Evolutionary conservation across 2,329 filamentous ascomycete species (phyloP).

Genomic region (Pyrenophora graminea): DNA sequence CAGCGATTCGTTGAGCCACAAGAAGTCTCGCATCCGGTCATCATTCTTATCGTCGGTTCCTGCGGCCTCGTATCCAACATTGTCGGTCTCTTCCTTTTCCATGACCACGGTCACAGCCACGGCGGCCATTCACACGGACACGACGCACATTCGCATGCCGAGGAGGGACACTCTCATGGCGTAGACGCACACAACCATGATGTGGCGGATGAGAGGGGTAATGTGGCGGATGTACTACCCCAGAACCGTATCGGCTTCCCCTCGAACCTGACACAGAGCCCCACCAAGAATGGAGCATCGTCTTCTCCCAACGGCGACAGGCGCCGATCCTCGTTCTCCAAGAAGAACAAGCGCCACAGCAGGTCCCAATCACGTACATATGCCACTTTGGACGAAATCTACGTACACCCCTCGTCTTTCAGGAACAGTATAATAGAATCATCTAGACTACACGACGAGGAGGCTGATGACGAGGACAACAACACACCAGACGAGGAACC

Average conservation of each 20-base stretch:
- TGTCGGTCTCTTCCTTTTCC: constrained; percentile 85
- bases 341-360: constrained; percentile 60
- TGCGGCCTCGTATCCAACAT: constrained; percentile 87
- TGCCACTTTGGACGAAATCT: constrained; percentile 68
- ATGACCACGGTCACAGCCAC: constrained; percentile 88
- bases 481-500: constrained; percentile 51
- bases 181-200: constrained; percentile 52
- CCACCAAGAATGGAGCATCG: constrained; percentile 22
- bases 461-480: constrained; percentile 60
- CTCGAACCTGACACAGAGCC: constrained; percentile 28
- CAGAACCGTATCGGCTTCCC: constrained; percentile 62
- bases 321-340: constrained; percentile 34
- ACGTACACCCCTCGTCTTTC: constrained; percentile 87
- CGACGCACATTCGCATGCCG: constrained; percentile 52
- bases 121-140: constrained; percentile 59
- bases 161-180: constrained; percentile 56
- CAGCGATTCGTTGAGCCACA: constrained; percentile 91
- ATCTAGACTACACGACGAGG: constrained; percentile 63
- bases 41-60: constrained; percentile 88
- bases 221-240: constrained; percentile 65
- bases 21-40: constrained; percentile 78
- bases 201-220: constrained; percentile 62
- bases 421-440: constrained; percentile 90
- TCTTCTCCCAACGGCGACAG: constrained; percentile 17
- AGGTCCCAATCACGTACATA: constrained; percentile 61